Base-by-base conservation (phyloP, 345 rosid species). In the Linum tenue region DNA sequence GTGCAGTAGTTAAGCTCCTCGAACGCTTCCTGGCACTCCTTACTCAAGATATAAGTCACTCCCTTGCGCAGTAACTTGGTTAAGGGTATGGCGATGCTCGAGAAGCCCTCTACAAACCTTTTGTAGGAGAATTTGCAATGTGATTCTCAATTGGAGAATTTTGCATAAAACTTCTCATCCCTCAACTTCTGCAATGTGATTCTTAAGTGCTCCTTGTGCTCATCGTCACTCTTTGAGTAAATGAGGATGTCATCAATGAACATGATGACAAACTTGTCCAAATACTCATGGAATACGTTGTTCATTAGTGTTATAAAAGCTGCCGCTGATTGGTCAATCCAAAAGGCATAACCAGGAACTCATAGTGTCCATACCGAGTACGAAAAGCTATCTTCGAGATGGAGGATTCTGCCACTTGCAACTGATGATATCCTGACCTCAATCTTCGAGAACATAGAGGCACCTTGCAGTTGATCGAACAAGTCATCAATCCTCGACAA, bases 281-380 rank as follows among this genome's bases (percentile, higher is more conserved):
- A 22, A 0, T 22, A 22, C 31, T 22, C 31, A 22, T 22, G 31
- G 31, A 22, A 42, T 22, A 42, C 40, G 0, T 4, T 3, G 22
- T 67, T 58, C 58, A 67, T 67, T 3, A 59, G 37, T 1, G 22
- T 41, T 57, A 58, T 42, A 11, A 58, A 67, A 1, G 35, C 14
- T 58, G 56, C 6, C 11, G 12, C 14, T 10, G 64, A 59, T 67
- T 67, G 0, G 58, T 58, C 11, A 59, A n/a, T 15, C 43, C 37
- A 14, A 67, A 67, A 0, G 35, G 43, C 59, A 67, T 60, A 31
- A 67, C 43, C 17, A 41, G 15, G 38, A 59, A 43, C 14, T 69
- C 62, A 39, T 69, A 69, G 4, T 61, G 55, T 2, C 65, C 56
- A 62, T 69, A 62, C 7, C 40, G 4, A 1, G 12, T 69, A 2